Evolutionary conservation across 2,329 filamentous ascomycete species (phyloP).

Genomic region (Dendrostoma leiphaemia): DNA sequence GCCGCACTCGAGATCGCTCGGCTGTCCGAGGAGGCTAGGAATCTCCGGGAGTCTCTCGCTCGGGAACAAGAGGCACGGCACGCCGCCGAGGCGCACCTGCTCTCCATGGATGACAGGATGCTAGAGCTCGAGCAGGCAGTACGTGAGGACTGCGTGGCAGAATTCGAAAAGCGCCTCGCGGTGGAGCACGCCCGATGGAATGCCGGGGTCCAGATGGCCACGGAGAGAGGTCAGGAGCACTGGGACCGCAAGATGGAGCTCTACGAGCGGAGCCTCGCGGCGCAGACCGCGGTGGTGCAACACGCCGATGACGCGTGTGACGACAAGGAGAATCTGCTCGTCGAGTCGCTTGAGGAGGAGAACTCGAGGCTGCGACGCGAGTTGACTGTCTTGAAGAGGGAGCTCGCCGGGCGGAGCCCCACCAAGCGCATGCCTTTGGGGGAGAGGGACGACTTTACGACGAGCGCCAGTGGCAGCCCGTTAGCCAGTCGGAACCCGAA

Average conservation of each 20-base stretch:
- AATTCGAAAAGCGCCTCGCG: conserved; percentile 78
- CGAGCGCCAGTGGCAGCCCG: conserved; percentile 14
- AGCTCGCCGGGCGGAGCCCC: conserved; percentile 62
- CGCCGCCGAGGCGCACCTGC: conserved; percentile 71
- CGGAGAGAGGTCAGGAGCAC: conserved; percentile 78
- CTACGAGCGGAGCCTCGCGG: conserved; percentile 48
- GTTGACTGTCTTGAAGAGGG: conserved; percentile 62
- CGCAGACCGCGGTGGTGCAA: conserved; percentile 44
- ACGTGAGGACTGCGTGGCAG: conserved; percentile 82
- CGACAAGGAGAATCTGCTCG: conserved; percentile 60
- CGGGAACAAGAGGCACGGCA: conserved; percentile 69
- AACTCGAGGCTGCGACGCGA: conserved; percentile 68
- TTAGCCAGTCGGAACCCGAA: conserved; percentile 1
- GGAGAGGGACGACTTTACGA: conserved; percentile 49
- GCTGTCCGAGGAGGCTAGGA: conserved; percentile 75
- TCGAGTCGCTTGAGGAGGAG: conserved; percentile 67
- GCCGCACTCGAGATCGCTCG: conserved; percentile 78
- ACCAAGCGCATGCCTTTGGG: conserved; percentile 55
- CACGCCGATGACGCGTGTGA: conserved; percentile 43
- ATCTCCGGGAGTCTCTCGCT: conserved; percentile 66
- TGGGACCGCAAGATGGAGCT: conserved; percentile 78
- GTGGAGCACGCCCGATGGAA: conserved; percentile 81
- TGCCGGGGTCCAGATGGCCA: conserved; percentile 71
- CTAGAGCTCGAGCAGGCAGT: conserved; percentile 76
- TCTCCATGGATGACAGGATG: conserved; percentile 65